Evolutionary conservation across 441 rosid genomes (phyloP).

Genomic region (Gossypium trilobum): DNA sequence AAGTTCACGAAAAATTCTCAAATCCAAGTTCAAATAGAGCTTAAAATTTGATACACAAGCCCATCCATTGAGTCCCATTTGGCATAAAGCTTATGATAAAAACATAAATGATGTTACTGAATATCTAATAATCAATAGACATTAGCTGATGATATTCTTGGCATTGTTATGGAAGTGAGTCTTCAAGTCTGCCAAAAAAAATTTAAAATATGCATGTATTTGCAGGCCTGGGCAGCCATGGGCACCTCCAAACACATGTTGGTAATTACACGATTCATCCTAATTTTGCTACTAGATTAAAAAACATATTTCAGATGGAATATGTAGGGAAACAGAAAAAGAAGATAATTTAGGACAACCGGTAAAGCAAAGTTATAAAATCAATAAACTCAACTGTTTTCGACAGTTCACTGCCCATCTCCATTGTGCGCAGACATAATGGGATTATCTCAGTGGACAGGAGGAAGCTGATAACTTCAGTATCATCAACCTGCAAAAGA

Average conservation of each 20-base stretch:
- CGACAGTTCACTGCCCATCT: conserved; percentile 97
- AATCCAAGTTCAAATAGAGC: not conserved
- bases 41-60: not conserved
- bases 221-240: not conserved
- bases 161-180: not conserved
- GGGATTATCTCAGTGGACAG: conserved; percentile 94
- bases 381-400: conserved; percentile 63
- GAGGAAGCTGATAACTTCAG: conserved; percentile 95
- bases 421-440: conserved; percentile 91
- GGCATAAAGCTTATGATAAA: not conserved
- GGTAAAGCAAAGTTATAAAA: not conserved
- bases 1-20: not conserved
- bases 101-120: not conserved
- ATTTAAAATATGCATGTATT: not conserved
- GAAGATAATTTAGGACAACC: conserved; percentile 1
- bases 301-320: conserved; percentile 9
- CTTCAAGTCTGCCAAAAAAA: not conserved
- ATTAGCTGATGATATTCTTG: not conserved
- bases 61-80: not conserved
- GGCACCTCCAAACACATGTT: not conserved
- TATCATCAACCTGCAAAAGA: conserved; percentile 77
- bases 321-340: not conserved
- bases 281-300: not conserved
- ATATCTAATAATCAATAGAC: not conserved
- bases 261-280: not conserved